These are phyloP conservation scores for Nadsonia commutata DNA, from an alignment of 1,139 yeast species.

Conservation along the genomic window DNA sequence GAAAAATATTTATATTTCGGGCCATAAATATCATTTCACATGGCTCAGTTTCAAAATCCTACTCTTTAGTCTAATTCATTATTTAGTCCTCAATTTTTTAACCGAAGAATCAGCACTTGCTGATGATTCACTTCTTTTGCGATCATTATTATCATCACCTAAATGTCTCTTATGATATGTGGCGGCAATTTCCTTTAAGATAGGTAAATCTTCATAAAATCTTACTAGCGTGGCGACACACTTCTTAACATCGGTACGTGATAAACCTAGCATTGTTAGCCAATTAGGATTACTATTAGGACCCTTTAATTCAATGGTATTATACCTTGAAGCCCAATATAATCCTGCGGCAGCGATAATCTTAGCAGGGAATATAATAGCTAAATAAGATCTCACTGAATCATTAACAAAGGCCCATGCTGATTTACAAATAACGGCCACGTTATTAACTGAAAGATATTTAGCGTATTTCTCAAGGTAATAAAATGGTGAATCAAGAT, in stretches of 20 bases:
- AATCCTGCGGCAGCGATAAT: conserved; percentile 26
- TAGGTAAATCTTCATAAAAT: background rate
- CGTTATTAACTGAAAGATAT: conserved; percentile 14
- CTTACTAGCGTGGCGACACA: background rate
- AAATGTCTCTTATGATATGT: background rate
- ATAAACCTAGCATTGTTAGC: background rate
- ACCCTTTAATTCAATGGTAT: conserved; percentile 1
- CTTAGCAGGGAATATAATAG: conserved; percentile 19
- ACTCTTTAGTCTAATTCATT: no score
- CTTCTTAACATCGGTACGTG: background rate
- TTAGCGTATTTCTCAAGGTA: conserved; percentile 15
- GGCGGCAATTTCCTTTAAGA: background rate
- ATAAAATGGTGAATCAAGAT: conserved; percentile 30
- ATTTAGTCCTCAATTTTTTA: no score
- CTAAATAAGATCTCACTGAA: conserved; percentile 24
- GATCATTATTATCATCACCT: no score
- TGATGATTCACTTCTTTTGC: no score
- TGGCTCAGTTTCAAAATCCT: no score
- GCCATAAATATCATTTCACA: no score
- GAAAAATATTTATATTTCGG: no score
- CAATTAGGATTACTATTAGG: background rate
- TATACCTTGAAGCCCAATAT: conserved; percentile 22
- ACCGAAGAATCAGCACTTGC: no score
- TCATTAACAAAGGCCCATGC: conserved; percentile 29
- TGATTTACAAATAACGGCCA: conserved; percentile 16